Base-by-base conservation (phyloP, 2,329 filamentous ascomycete species). In the Ophiostoma australiae region DNA sequence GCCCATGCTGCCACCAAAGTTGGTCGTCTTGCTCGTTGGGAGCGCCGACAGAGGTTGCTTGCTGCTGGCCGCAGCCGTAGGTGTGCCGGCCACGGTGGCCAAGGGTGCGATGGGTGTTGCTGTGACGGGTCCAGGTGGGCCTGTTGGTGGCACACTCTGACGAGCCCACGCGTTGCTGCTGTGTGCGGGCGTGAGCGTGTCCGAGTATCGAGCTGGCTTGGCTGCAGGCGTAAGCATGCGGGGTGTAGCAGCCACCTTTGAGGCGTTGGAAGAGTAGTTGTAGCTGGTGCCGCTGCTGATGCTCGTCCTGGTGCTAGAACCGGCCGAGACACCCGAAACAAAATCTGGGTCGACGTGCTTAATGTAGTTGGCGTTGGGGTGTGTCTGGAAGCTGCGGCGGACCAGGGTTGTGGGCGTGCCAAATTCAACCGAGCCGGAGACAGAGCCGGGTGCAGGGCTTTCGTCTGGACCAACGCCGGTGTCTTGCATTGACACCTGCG, bases 341-440 rank as follows among this genome's bases (percentile, higher is more conserved):
- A 82, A 83, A 67, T 94, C 89, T 0, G 91, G 89, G 75, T 94
- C 89, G 74, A 93, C 85, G 75, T 93, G 88, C 72, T 86, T 87
- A 41, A 87, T 80, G 77, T 95, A 95, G 77, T 91, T 92, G 0
- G 91, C 89, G 77, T 97, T 97, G 4, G 92, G 90, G 72, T 93
- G 91, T 1, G 91, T 91, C 73, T 88, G 86, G 79, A 97, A 97
- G 1, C 88, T 88, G 66, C 91, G 89, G 72, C 90, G 90, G 75
- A 97, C 83, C 67, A 88, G 80, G 0, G 87, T 87, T 1, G 83
- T 84, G 0, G 87, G 87, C 1, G 85, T 87, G 33, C 86, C 85
- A 17, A 79, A 70, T 70, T 80, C 79, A 27, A 88, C 82, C n/a
- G 35, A 41, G 11, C 39, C 66, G 17, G 66, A 67, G 4, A 44